Percentiles rank a stretch among this genome's conserved stretches.
phyloP scores from a whole-genome alignment of 1,139 yeast genomes.

The Lodderomyces oxycetoniae region DNA sequence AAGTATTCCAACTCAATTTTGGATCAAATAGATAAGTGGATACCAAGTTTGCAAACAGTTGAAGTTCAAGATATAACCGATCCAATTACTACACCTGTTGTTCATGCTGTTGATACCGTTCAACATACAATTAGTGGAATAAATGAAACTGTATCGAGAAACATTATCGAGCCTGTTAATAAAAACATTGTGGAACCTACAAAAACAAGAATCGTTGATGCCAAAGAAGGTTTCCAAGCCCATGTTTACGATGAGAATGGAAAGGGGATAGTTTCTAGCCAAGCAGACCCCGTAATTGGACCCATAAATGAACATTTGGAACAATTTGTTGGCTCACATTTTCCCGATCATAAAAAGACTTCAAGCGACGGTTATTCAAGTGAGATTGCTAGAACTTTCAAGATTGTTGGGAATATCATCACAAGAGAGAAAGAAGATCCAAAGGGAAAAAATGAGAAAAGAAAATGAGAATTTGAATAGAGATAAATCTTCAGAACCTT shows the following conservation, averaged over 20 bases:
- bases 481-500: too few species aligned
- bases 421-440: conserved; percentile 10
- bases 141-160: conserved; percentile 17
- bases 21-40: conserved; percentile 29
- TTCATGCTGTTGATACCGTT: conserved; percentile 27
- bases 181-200: conserved; percentile 29
- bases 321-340: conserved; percentile 27
- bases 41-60: conserved; percentile 35
- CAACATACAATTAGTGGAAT: conserved; percentile 25
- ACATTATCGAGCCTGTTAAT: conserved; percentile 36
- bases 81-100: conserved; percentile 41
- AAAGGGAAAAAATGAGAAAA: background rate
- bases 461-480: too few species aligned
- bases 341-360: conserved; percentile 42
- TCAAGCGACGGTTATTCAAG: conserved; percentile 39
- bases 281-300: conserved; percentile 56
- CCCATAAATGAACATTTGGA: conserved; percentile 58
- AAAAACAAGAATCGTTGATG: conserved; percentile 35
- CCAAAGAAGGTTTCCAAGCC: conserved; percentile 17
- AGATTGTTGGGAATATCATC: conserved; percentile 38
- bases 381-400: conserved; percentile 48
- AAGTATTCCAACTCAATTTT: conserved; percentile 29
- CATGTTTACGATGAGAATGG: conserved; percentile 44
- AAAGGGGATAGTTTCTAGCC: conserved; percentile 50
- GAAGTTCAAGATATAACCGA: conserved; percentile 38